Base-by-base conservation (phyloP, 768 basidiomycete genomes). In the Nevesoporus exiguus region DNA sequence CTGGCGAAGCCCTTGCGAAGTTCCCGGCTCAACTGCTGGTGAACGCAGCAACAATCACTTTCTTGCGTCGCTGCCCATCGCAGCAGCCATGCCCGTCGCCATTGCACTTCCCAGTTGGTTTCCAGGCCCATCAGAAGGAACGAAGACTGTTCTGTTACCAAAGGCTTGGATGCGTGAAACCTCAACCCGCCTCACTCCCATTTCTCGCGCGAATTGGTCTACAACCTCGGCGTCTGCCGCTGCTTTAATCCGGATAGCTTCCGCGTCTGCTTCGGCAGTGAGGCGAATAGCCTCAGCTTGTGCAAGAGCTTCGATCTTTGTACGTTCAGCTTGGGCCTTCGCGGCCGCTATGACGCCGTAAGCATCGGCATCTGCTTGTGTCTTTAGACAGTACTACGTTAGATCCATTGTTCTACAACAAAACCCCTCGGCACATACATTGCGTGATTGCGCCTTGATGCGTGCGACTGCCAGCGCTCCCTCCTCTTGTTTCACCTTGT, bases 401-500 rank as follows among this genome's bases (percentile, higher is more conserved):
- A 69, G 47, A 10, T 7, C 21, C 24, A 7, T 46, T 30, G 5
- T 43, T 37, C 43, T 14, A 19, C 33, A 30, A 21, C 2, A 27
- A 43, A 33, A 34, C 2, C 4, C 21, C 7, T 24, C 1, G 3
- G 13, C 17, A 67, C 74, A 44, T 57, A 80, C 79, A 52, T 78
- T 78, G 41, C 76, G 80, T 6, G 81, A 57, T 66, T 88, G 78
- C 1, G 86, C 88, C 63, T 84, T 88, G 73, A 92, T 89, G 41
- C 80, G 81, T 17, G 89, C 84, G 11, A 92, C 90, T 10, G 84
- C 74, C 46, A 92, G 77, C 15, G 85, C 77, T 60, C 90, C 90
- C 69, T 93, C 83, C 67, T 92, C 87, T 61, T 88, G 85, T 71
- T 91, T 92, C 63, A 91, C 85, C 67, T 86, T 86, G 72, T 92